phyloP scores from a whole-genome alignment of 805 yeast species.

The Candida tammaniensis region DNA sequence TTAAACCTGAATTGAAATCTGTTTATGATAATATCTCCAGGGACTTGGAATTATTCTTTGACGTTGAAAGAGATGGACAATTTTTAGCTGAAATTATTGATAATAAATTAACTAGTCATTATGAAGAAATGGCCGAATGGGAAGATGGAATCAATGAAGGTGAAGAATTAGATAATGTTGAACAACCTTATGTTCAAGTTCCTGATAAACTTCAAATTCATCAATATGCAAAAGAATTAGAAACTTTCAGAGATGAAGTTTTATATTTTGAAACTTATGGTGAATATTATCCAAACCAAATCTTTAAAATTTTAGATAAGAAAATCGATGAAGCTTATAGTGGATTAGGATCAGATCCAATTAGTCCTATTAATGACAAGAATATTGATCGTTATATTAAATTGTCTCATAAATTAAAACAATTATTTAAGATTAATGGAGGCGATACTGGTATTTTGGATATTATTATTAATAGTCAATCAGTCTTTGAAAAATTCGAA shows the following conservation, averaged over 20 bases:
- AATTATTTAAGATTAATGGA: constrained; percentile 49
- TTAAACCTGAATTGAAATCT: not conserved
- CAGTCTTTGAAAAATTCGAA: constrained; percentile 45
- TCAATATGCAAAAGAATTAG: constrained; percentile 9
- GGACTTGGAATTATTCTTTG: not conserved
- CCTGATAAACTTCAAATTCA: constrained; percentile 11
- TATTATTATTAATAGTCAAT: constrained; percentile 48
- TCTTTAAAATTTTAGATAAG: not conserved
- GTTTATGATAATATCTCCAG: not conserved
- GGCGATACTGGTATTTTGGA: constrained; percentile 60
- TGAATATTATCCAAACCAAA: not conserved
- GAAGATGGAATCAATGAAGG: not conserved
- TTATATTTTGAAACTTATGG: not conserved
- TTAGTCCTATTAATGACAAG: not conserved
- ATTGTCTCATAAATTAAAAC: constrained; percentile 25
- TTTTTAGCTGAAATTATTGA: not conserved
- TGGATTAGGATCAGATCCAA: not conserved
- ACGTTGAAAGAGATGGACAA: not conserved
- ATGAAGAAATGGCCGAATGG: not conserved
- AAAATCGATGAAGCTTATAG: constrained; percentile 4
- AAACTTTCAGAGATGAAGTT: constrained; percentile 2
- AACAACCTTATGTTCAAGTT: constrained; percentile 7
- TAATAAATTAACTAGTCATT: not conserved
- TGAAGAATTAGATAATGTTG: not conserved
- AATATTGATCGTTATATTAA: not conserved